phyloP scores from a whole-genome alignment of 257 asterid species.

The Mitragyna speciosa region DNA sequence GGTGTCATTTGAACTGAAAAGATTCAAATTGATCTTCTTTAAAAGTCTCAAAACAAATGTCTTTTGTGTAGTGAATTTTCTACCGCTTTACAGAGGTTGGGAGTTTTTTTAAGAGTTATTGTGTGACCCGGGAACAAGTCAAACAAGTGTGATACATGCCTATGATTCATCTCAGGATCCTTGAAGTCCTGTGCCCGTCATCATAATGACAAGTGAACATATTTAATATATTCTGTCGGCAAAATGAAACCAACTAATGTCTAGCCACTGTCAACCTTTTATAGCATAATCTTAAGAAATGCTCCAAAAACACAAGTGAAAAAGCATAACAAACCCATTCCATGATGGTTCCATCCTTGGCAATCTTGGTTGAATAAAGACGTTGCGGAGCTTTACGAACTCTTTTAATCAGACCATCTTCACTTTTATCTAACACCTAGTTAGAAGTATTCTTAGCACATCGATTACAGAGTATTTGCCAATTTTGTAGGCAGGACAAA shows the following conservation, averaged over 20 bases:
- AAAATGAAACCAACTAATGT: neutral
- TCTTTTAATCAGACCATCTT: constrained; percentile 46
- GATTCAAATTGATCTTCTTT: neutral
- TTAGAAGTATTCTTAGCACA: neutral
- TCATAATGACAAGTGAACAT: neutral
- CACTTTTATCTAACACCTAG: constrained; percentile 62
- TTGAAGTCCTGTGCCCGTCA: constrained; percentile 64
- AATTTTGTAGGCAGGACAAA: neutral
- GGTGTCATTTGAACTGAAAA: neutral
- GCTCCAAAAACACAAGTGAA: neutral
- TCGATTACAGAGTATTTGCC: neutral
- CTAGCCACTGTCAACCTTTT: too few relatives aligned
- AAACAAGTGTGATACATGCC: constrained; percentile 78
- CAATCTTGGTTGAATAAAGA: constrained; percentile 57
- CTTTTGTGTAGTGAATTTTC: constrained; percentile 54
- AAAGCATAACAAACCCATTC: constrained; percentile 63
- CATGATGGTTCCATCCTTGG: constrained; percentile 73
- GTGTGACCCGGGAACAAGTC: constrained; percentile 76
- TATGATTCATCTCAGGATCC: constrained; percentile 72
- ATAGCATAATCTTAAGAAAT: neutral
- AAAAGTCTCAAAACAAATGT: constrained; percentile 35
- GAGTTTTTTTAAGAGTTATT: constrained; percentile 45
- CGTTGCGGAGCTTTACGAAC: constrained; percentile 59
- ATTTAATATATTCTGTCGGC: neutral
- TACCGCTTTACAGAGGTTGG: constrained; percentile 70